These are phyloP conservation scores for Leptographium lundbergii DNA, from an alignment of 2,329 filamentous ascomycete genomes.

Conservation along the genomic window DNA sequence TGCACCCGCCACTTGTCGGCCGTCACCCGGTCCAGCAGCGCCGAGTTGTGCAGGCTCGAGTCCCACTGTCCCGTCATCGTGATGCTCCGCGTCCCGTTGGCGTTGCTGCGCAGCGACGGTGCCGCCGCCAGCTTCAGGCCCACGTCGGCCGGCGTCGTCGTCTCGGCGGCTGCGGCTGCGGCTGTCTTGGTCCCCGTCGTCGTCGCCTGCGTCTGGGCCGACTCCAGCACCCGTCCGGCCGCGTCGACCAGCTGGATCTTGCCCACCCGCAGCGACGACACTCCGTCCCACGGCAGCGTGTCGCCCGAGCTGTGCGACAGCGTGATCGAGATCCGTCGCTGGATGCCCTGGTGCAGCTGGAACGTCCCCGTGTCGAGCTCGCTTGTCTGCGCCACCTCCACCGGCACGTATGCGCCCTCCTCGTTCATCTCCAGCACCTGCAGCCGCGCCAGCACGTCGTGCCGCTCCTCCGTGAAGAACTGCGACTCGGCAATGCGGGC, in stretches of 20 bases:
- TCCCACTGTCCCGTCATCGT: constrained; percentile 93
- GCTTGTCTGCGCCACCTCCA: constrained; percentile 79
- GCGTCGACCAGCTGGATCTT: constrained; percentile 74
- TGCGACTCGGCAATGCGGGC: constrained; percentile 79
- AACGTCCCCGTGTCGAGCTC: constrained; percentile 82
- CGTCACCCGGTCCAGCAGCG: constrained; percentile 87
- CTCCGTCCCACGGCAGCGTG: constrained; percentile 75
- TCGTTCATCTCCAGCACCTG: constrained; percentile 90
- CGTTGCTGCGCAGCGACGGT: constrained; percentile 70
- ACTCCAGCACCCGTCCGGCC: constrained; percentile 48
- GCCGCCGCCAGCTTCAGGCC: constrained; percentile 63
- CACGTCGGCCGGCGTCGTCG: constrained; percentile 65
- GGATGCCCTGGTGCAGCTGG: constrained; percentile 88
- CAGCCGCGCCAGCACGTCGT: constrained; percentile 78
- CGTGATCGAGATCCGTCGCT: constrained; percentile 75
- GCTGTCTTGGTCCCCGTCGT: background rate
- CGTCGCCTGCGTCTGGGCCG: background rate
- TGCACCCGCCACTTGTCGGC: constrained; percentile 89
- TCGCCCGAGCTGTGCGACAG: constrained; percentile 88
- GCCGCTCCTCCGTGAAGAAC: constrained; percentile 84
- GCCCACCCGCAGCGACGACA: constrained; percentile 64
- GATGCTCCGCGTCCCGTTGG: constrained; percentile 80
- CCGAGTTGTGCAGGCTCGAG: constrained; percentile 78
- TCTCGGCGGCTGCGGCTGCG: background rate
- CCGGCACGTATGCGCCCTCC: constrained; percentile 77